phyloP scores from a whole-genome alignment of 352 stramenopile genomes.

The Globisporangium spiculum region DNA sequence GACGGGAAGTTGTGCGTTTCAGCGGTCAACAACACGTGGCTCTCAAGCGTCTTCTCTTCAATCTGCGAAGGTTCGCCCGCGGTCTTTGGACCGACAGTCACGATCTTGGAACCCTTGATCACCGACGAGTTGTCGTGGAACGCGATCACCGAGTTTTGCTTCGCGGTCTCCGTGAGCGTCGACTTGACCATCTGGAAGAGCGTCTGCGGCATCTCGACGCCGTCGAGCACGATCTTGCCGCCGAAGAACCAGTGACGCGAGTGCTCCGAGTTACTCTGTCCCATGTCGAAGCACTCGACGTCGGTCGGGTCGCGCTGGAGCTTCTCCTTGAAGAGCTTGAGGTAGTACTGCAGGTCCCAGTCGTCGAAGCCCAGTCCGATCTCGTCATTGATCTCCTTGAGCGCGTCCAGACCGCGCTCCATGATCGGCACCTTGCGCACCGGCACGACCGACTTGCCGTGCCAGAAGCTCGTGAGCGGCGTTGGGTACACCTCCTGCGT shows the following conservation, averaged over 20 bases:
- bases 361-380: constrained; percentile 98
- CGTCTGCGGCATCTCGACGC: constrained; percentile 93
- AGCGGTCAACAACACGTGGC: constrained; percentile 97
- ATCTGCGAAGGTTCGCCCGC: constrained; percentile 68
- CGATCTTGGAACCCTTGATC: constrained; percentile 92
- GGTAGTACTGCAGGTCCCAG: constrained; percentile 99
- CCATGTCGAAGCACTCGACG: constrained; percentile 99
- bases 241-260: constrained; percentile 99
- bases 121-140: constrained; percentile 99
- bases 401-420: constrained; percentile 89
- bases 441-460: constrained; percentile 70
- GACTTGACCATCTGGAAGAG: constrained; percentile 99
- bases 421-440: constrained; percentile 95
- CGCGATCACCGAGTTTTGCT: constrained; percentile 97
- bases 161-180: constrained; percentile 89
- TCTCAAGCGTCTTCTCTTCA: constrained; percentile 66
- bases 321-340: constrained; percentile 96
- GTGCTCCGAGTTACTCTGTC: constrained; percentile 98
- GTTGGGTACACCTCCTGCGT: constrained; percentile 95
- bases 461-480: constrained; percentile 91
- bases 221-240: constrained; percentile 98
- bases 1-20: constrained; percentile 99
- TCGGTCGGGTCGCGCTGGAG: constrained; percentile 97
- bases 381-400: constrained; percentile 95
- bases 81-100: constrained; percentile 71